Evolutionary conservation across 2,329 filamentous ascomycete genomes (phyloP).

Genomic region (Teratosphaeria gauchensis): DNA sequence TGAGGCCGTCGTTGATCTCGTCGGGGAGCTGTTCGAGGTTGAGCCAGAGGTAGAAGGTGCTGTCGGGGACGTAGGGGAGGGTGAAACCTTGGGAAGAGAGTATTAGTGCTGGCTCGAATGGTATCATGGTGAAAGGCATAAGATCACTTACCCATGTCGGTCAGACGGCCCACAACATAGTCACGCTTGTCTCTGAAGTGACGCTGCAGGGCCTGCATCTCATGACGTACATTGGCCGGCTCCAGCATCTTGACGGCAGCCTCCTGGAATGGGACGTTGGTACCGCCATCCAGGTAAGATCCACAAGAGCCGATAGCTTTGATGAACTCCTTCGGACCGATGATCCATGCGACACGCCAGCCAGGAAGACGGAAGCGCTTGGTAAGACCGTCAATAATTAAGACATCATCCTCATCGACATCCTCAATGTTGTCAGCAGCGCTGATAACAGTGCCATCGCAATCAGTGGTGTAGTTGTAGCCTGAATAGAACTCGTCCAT

Average conservation of each 20-base stretch:
- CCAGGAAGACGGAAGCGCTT: constrained; percentile 94
- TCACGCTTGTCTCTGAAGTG: constrained; percentile 94
- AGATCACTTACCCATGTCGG: constrained; percentile 77
- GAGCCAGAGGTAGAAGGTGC: constrained; percentile 88
- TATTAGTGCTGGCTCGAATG: too few relatives aligned
- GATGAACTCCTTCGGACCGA: constrained; percentile 94
- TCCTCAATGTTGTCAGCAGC: constrained; percentile 84
- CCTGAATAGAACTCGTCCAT: constrained; percentile 87
- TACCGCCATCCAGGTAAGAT: constrained; percentile 87
- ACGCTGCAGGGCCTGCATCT: constrained; percentile 80
- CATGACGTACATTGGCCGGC: constrained; percentile 63
- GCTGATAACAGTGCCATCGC: constrained; percentile 80
- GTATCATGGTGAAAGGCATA: too few relatives aligned
- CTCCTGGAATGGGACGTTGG: constrained; percentile 92
- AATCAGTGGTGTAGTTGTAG: constrained; percentile 91
- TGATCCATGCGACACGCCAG: constrained; percentile 93
- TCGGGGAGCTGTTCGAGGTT: constrained; percentile 57
- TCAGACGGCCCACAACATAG: constrained; percentile 71
- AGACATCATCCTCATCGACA: constrained; percentile 71
- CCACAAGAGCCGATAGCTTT: constrained; percentile 86
- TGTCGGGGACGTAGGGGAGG: constrained; percentile 70
- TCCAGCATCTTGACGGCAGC: constrained; percentile 91
- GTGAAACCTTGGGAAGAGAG: too few relatives aligned
- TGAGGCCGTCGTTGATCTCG: constrained; percentile 83
- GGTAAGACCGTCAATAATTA: constrained; percentile 90